Base-by-base conservation (phyloP, 2,329 filamentous ascomycete species). In the Aspergillus fumigatiaffinis region DNA sequence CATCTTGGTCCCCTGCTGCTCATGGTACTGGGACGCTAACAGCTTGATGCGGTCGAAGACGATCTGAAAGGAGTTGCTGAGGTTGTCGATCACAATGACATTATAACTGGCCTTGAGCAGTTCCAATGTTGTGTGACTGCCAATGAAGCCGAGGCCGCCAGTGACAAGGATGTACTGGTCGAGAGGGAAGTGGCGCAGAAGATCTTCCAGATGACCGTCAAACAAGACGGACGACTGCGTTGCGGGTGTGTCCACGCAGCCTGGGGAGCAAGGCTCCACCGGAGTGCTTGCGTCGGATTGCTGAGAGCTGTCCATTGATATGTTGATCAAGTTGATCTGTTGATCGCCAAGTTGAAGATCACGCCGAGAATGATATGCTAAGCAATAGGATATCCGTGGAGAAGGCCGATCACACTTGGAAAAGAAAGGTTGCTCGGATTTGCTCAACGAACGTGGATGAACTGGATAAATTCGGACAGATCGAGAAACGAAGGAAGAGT, bases 181-280 rank as follows among this genome's bases (percentile, higher is more conserved):
- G 21, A 68, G 60, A 35, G 71, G 71, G 44, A 71, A 66, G 59
- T 76, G 72, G 54, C 72, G 71, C 50, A 79, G 66, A 57, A 79
- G 68, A 53, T 78, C 75, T 23, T 75, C 73, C 5, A 74, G 63
- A 47, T 76, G 69, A 63, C 77, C 74, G 54, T 80, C 77, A 61
- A 80, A 80, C 49, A 80, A 66, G 28, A 77, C 68, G 26, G 76
- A 79, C 44, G 68, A 71, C 54, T 79, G 72, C 32, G 79, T 80
- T 51, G 70, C 73, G 25, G 79, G 79, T n/a, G 78, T 80, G 55
- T 73, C 67, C 49, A 69, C 58, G 41, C 60, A 64, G 26, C 48
- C 57, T 38, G 71, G 71, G 50, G 68, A 73, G 14, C 64, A 63
- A 54, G 62, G 62, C 60, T 68, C 69, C 55, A 63, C 55, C 29